phyloP scores from a whole-genome alignment of 495 filamentous ascomycete genomes.

The Lepidopterella palustris region DNA sequence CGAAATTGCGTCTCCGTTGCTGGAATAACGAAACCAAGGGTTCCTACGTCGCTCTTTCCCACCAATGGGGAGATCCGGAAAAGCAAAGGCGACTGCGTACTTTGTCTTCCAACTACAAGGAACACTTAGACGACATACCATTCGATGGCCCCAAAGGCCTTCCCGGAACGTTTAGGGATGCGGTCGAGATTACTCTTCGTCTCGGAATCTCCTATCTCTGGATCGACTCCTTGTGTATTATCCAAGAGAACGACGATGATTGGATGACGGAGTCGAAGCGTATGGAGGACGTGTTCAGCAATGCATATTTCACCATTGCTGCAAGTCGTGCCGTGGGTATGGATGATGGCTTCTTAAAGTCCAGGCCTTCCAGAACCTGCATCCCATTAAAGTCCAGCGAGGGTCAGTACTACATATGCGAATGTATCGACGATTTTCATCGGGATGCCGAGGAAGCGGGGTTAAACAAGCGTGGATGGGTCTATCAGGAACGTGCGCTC shows the following conservation, averaged over 20 bases:
- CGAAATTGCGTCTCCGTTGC: no score
- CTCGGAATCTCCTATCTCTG: not conserved
- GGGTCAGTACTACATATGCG: constrained; percentile 28
- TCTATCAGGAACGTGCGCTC: constrained; percentile 40
- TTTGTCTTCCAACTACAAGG: no score
- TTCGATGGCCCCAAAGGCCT: not conserved
- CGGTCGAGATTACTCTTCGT: not conserved
- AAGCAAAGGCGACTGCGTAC: no score
- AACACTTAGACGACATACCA: no score
- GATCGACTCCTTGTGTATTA: constrained; percentile 37
- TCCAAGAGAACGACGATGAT: constrained; percentile 36
- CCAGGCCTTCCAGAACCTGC: no score
- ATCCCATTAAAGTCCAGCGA: no score
- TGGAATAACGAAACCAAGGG: no score
- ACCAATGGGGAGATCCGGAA: not conserved
- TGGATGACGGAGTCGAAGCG: constrained; percentile 33
- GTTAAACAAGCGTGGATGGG: constrained; percentile 40
- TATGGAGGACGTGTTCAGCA: constrained; percentile 36
- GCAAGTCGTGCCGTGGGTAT: constrained; percentile 29
- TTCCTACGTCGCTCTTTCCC: not conserved
- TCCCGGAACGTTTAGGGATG: not conserved
- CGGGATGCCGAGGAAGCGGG: constrained; percentile 31
- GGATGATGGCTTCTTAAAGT: constrained; percentile 29
- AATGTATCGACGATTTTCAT: constrained; percentile 33
- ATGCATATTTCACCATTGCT: constrained; percentile 35